Base-by-base conservation (phyloP, 495 filamentous ascomycete genomes). In the Penicillium angulare region DNA sequence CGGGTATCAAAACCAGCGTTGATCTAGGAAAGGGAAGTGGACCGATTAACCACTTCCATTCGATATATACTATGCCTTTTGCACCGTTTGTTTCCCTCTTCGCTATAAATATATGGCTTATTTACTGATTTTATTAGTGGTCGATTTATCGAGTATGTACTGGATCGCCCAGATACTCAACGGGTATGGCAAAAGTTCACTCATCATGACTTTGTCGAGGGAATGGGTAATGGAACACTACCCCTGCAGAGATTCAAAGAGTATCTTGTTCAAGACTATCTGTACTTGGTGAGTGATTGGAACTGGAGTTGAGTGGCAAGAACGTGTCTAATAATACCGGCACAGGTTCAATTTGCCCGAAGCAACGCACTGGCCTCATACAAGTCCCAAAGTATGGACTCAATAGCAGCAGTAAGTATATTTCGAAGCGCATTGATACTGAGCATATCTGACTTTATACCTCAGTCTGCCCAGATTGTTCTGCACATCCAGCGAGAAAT, bases 21-120 rank as follows among this genome's bases (percentile, higher is more conserved):
- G 74, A 84, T 43, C 59, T 95, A 32, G 92, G 92, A 0, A 78
- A 82, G 40, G 92, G 92, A 7, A 89, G 82, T 67, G 92, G 92
- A 0, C 92, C 93, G 2, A 84, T 98, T 52, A 95, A 96, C 57
- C 92, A 96, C 67, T 95, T 96, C 57, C 92, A 97, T 65, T 95
- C 90, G 3, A 75, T 83, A 2, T 85, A 89, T 50, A 80, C 75
- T 1, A 68, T 96, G 50, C 90, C 91, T 2, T 96, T 95, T 71
- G 68, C 87, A 9, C 88, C 86, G 90, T 96, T 71, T 63, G 85
- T 75, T 46, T 10, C 29, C 29, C 3, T 51, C 29, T 5, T 16
- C 34, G 36, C 4, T 8, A 8, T 12, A 17, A 44, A 47, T 7
- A 7, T 16, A 12, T 21, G n/a, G 23, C n/a, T 18, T 13, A 1